Base-by-base conservation (phyloP, 441 rosid genomes). In the Adansonia grandidieri region DNA sequence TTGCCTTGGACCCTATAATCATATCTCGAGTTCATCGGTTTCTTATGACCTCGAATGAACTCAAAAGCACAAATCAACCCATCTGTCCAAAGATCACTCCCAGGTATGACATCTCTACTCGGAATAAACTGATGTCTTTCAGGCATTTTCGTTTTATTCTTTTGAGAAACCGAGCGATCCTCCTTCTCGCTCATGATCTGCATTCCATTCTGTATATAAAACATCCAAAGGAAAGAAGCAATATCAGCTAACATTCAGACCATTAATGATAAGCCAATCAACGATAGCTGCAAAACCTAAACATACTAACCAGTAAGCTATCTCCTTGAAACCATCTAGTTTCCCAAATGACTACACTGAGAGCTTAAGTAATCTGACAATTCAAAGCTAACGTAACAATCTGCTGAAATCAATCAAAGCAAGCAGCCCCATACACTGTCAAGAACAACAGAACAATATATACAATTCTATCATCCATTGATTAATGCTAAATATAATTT, bases 41-140 rank as follows among this genome's bases (percentile, higher is more conserved):
- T 88, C 77, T 65, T 92, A 20, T 77, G 86, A 53, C 87, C 84
- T 80, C 86, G 86, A 60, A 91, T 82, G 69, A 84, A 91, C 75
- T 94, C 97, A 79, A 92, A 96, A 79, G 97, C 98, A 68, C 96
- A 94, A 32, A 96, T 90, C 73, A 96, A 91, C 78, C 98, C 99
- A 77, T 92, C 96, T 20, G 79, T 89, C 98, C 99, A 96, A 62
- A 91, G 89, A 73, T 90, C 93, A 86, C 82, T 84, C 54, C 82
- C 84, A 15, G 90, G 89, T 9, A 60, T 65, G 45, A 78, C 81
- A 82, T 89, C 97, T 82, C 84, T 83, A 72, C 50, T 77, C 45
- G 65, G 32, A 44, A 45, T 57, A 47, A 57, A 62, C 71, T 37
- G 82, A 78, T 71, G 77, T 64, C n/a, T 75, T 77, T 84, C 91